Conservation (phyloP, 306 rosid species). For the Cucumis sativus region DNA sequence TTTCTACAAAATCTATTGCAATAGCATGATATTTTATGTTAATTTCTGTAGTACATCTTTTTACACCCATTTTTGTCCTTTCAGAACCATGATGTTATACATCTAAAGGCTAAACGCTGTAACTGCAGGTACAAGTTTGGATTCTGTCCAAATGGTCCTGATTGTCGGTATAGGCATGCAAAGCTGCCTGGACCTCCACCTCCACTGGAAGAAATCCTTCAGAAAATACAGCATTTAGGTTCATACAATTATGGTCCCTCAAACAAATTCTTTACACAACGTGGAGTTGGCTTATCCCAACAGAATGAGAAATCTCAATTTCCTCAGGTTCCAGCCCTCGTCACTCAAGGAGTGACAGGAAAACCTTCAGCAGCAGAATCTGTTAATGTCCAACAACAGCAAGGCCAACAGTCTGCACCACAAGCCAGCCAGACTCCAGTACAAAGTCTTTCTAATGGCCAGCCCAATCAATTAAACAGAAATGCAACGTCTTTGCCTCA, state of each 20-base stretch:
- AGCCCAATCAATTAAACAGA: constrained; percentile 63
- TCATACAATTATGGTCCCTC: constrained; percentile 56
- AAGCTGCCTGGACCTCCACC: constrained; percentile 96
- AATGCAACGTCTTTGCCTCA: constrained; percentile 71
- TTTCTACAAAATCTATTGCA: neutral
- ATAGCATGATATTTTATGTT: neutral
- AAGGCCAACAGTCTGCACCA: constrained; percentile 63
- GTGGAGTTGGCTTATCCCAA: constrained; percentile 49
- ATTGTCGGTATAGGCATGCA: constrained; percentile 96
- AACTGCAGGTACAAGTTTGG: constrained; percentile 91
- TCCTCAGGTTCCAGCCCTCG: constrained; percentile 41
- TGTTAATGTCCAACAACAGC: constrained; percentile 69
- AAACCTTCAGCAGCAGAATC: constrained; percentile 64
- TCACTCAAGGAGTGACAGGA: constrained; percentile 49
- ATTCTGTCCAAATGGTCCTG: constrained; percentile 97
- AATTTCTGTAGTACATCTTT: neutral
- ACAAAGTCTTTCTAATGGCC: constrained; percentile 52
- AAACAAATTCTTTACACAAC: constrained; percentile 62
- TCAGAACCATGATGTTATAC: neutral
- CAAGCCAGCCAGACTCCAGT: constrained; percentile 47
- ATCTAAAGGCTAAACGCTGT: constrained; percentile 8
- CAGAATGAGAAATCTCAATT: constrained; percentile 67
- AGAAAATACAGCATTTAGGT: constrained; percentile 83
- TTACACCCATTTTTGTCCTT: neutral
- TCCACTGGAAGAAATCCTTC: constrained; percentile 91